phyloP scores from a whole-genome alignment of 2,329 filamentous ascomycete genomes.

The Aspergillus caelatus region DNA sequence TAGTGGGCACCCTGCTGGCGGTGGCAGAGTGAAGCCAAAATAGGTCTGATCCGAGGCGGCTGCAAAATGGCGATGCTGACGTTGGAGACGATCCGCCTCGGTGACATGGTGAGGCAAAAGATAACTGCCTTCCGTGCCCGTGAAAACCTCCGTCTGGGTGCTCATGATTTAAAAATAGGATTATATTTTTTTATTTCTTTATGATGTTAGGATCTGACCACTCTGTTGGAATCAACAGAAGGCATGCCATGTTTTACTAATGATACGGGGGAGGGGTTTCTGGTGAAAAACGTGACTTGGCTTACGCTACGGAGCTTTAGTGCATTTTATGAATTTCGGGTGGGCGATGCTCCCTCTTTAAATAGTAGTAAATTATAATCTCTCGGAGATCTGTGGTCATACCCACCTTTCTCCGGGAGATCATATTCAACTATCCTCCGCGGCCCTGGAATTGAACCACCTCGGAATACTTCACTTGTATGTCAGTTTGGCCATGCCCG shows the following conservation, averaged over 20 bases:
- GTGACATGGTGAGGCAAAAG: conserved; percentile 15
- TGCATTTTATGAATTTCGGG: neutral
- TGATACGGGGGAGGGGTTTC: neutral
- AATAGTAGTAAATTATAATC: neutral
- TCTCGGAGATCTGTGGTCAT: neutral
- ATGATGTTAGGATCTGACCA: neutral
- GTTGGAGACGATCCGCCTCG: conserved; percentile 14
- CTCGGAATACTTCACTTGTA: neutral
- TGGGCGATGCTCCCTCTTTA: neutral
- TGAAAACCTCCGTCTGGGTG: neutral
- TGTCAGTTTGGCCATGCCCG: neutral
- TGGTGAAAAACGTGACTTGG: neutral
- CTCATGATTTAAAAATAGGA: neutral
- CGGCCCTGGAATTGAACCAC: neutral
- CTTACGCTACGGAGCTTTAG: neutral
- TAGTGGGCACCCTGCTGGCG: neutral
- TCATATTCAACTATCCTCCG: neutral
- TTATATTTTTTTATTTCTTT: neutral
- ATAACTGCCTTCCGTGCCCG: conserved; percentile 17
- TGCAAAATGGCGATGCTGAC: conserved; percentile 15
- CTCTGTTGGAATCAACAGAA: neutral
- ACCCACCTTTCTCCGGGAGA: neutral
- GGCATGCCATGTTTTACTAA: neutral
- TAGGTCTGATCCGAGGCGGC: conserved; percentile 11
- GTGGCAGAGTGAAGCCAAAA: neutral